A percentile compares a stretch with the other conserved stretches of the same genome.
These are phyloP conservation scores for Glycine latifolia DNA, from an alignment of 306 rosid species.

Conservation along the genomic window DNA sequence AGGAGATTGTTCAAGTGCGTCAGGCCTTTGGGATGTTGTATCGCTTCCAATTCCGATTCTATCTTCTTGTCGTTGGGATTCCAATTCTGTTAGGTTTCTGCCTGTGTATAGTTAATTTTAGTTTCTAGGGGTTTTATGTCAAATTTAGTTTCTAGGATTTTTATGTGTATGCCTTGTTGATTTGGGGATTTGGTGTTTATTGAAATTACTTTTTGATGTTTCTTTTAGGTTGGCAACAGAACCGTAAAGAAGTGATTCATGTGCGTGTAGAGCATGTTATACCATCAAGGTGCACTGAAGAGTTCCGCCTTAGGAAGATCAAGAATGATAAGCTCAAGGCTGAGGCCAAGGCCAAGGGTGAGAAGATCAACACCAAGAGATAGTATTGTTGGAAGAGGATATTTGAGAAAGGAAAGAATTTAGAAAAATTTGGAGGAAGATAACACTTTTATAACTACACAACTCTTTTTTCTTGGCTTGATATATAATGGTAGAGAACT, in stretches of 20 bases:
- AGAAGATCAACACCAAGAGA: slow-evolving; percentile 84
- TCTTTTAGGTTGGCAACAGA: slow-evolving; percentile 72
- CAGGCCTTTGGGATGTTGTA: too few relatives aligned
- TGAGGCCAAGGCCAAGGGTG: slow-evolving; percentile 85
- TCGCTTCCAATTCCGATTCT: too few relatives aligned
- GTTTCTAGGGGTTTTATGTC: too few relatives aligned
- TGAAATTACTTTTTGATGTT: background rate
- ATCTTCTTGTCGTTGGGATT: too few relatives aligned
- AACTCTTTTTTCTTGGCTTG: too few relatives aligned
- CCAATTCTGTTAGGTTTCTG: background rate
- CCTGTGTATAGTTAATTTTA: background rate
- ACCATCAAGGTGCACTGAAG: slow-evolving; percentile 87
- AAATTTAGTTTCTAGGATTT: too few relatives aligned
- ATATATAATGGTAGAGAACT: too few relatives aligned
- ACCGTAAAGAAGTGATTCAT: slow-evolving; percentile 85
- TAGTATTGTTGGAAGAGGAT: too few relatives aligned
- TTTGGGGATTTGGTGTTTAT: background rate
- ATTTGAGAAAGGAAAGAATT: too few relatives aligned
- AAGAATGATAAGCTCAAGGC: slow-evolving; percentile 82
- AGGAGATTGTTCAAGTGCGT: too few relatives aligned
- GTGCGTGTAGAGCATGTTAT: slow-evolving; percentile 92
- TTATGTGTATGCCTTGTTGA: background rate
- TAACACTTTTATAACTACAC: too few relatives aligned
- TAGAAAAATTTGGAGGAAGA: too few relatives aligned
- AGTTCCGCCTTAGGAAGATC: slow-evolving; percentile 72